Conservation (phyloP, 805 yeast genomes). For the Candida sakaeoensis region DNA sequence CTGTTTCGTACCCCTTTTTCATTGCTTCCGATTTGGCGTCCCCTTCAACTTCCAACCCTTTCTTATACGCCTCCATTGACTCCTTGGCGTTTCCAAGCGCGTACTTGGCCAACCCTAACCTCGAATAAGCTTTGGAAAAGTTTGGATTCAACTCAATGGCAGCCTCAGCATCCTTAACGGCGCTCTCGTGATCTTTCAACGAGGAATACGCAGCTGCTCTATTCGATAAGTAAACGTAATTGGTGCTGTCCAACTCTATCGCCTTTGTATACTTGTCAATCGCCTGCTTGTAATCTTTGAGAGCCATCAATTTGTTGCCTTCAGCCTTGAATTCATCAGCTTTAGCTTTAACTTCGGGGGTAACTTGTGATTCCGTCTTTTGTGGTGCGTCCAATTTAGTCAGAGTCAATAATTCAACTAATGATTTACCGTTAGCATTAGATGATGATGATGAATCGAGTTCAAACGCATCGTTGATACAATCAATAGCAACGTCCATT, state of each 20-base stretch:
- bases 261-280: slow-evolving; percentile 79
- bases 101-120: slow-evolving; percentile 90
- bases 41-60: slow-evolving; percentile 86
- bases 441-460: slow-evolving; percentile 47
- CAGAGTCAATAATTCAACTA: slow-evolving; percentile 41
- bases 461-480: slow-evolving; percentile 82
- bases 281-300: slow-evolving; percentile 66
- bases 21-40: slow-evolving; percentile 80
- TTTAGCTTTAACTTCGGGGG: slow-evolving; percentile 53
- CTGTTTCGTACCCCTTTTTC: slow-evolving; percentile 91
- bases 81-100: slow-evolving; percentile 93
- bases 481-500: slow-evolving; percentile 88
- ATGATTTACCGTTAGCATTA: slow-evolving; percentile 46
- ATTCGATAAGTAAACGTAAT: slow-evolving; percentile 85
- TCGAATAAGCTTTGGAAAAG: slow-evolving; percentile 90
- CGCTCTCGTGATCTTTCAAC: slow-evolving; percentile 64
- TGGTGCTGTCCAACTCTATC: slow-evolving; percentile 60
- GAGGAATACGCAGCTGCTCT: slow-evolving; percentile 97
- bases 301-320: slow-evolving; percentile 89
- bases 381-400: slow-evolving; percentile 23
- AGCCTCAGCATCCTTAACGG: slow-evolving; percentile 76
- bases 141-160: slow-evolving; percentile 76
- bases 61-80: slow-evolving; percentile 84
- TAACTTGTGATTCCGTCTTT: slow-evolving; percentile 38
- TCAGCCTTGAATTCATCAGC: slow-evolving; percentile 85